phyloP scores from a whole-genome alignment of 352 stramenopile species.

The Blastocystis sp. region DNA sequence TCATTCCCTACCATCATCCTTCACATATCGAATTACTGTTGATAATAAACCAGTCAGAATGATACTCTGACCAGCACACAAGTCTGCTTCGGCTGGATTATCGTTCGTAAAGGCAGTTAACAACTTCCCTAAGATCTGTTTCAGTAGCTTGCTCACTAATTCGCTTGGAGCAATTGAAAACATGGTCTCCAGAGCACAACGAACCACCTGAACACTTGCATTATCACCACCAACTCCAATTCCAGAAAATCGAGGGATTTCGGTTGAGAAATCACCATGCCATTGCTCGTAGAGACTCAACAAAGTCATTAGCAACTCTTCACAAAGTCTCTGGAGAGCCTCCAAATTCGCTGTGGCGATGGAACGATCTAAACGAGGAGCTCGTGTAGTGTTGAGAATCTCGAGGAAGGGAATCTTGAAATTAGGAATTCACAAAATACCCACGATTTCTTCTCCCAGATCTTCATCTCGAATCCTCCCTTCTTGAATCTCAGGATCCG shows the following conservation, averaged over 20 bases:
- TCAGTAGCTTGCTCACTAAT: conserved; percentile 41
- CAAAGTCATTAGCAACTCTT: neutral
- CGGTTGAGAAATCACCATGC: conserved; percentile 24
- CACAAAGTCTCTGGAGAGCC: neutral
- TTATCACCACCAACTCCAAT: conserved; percentile 28
- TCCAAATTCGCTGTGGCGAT: neutral
- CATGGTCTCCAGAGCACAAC: conserved; percentile 15
- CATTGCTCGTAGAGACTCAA: conserved; percentile 40
- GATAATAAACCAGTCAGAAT: conserved; percentile 50
- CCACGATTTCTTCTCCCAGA: neutral
- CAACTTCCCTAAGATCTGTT: conserved; percentile 17
- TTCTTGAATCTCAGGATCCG: neutral
- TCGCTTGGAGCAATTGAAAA: neutral
- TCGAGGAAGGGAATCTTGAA: conserved; percentile 30
- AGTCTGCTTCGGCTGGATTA: neutral
- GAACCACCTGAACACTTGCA: conserved; percentile 7
- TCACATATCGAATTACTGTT: conserved; percentile 52
- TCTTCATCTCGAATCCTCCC: neutral
- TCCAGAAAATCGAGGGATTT: conserved; percentile 9
- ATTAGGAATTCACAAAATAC: neutral
- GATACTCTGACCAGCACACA: conserved; percentile 19
- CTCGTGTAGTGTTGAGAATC: neutral
- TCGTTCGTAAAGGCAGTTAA: conserved; percentile 28
- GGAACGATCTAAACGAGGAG: neutral
- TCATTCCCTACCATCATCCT: conserved; percentile 8